These are phyloP conservation scores for Arthrinium phaeospermum DNA, from an alignment of 2,329 filamentous ascomycete genomes.

Conservation along the genomic window DNA sequence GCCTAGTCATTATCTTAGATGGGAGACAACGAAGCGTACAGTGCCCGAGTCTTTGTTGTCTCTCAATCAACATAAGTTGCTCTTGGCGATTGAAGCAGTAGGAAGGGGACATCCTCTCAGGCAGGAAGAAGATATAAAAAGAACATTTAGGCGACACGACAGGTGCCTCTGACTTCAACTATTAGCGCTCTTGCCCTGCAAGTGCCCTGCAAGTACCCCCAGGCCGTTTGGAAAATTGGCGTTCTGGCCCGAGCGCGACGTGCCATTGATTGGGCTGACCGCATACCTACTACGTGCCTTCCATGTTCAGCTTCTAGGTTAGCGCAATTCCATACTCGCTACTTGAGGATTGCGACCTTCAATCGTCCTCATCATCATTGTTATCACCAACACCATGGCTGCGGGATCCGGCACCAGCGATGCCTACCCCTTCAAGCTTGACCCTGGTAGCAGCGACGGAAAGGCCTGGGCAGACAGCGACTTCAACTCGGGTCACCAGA, in stretches of 20 bases:
- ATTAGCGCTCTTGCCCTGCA: background rate
- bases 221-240: background rate
- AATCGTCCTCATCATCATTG: background rate
- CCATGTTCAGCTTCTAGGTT: background rate
- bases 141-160: background rate
- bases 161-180: background rate
- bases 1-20: too few species aligned
- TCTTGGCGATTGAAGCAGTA: too few species aligned
- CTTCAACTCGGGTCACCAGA: conserved; percentile 19
- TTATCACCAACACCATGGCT: background rate
- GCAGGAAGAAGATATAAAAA: too few species aligned
- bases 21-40: too few species aligned
- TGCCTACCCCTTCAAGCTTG: conserved; percentile 17
- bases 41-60: too few species aligned
- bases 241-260: conserved; percentile 6
- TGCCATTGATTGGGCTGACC: conserved; percentile 8
- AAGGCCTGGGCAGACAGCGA: conserved; percentile 24
- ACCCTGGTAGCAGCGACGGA: conserved; percentile 23
- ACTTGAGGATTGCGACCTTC: background rate
- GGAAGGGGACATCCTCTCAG: too few species aligned
- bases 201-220: background rate
- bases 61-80: too few species aligned
- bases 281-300: background rate
- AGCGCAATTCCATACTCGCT: background rate
- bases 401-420: background rate